A percentile compares a stretch with the other conserved stretches of the same genome.
Evolutionary conservation across 1,284 basidiomycete species (phyloP).

Genomic region (Tremellales sp.): DNA sequence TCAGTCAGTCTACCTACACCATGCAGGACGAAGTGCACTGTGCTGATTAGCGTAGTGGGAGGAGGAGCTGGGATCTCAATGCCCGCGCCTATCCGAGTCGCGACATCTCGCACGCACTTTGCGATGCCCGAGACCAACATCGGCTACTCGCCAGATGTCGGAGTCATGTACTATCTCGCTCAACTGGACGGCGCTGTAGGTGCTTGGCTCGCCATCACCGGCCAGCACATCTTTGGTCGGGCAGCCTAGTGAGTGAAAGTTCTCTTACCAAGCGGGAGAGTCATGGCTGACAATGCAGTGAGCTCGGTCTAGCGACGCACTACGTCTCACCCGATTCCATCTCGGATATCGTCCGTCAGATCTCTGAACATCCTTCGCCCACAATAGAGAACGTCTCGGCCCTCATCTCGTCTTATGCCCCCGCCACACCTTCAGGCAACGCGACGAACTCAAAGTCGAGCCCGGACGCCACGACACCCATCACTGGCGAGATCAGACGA

Average conservation of each 20-base stretch:
- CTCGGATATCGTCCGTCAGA: constrained; percentile 55
- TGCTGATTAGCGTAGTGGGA: constrained; percentile 63
- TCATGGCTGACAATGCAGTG: constrained; percentile 51
- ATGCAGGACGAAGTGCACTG: background rate
- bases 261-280: background rate
- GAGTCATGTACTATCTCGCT: constrained; percentile 83
- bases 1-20: constrained; percentile 60
- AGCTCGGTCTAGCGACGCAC: constrained; percentile 87
- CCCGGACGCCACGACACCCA: constrained; percentile 57
- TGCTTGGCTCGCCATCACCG: constrained; percentile 89
- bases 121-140: constrained; percentile 99
- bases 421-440: constrained; percentile 1
- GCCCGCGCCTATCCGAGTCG: constrained; percentile 86
- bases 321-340: constrained; percentile 73
- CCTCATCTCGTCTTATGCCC: constrained; percentile 51
- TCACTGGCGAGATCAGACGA: constrained; percentile 62
- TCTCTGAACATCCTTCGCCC: constrained; percentile 40
- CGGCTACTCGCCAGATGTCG: constrained; percentile 62
- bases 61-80: constrained; percentile 88
- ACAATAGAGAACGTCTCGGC: constrained; percentile 51
- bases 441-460: constrained; percentile 25
- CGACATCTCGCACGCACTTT: constrained; percentile 85
- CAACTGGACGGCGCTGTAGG: constrained; percentile 88
- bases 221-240: constrained; percentile 66
- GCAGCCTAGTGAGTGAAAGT: constrained; percentile 68